Percentiles rank a stretch among this genome's conserved stretches.
Evolutionary conservation across 805 yeast species (phyloP).

Genomic region (Kuraishia floccosa): DNA sequence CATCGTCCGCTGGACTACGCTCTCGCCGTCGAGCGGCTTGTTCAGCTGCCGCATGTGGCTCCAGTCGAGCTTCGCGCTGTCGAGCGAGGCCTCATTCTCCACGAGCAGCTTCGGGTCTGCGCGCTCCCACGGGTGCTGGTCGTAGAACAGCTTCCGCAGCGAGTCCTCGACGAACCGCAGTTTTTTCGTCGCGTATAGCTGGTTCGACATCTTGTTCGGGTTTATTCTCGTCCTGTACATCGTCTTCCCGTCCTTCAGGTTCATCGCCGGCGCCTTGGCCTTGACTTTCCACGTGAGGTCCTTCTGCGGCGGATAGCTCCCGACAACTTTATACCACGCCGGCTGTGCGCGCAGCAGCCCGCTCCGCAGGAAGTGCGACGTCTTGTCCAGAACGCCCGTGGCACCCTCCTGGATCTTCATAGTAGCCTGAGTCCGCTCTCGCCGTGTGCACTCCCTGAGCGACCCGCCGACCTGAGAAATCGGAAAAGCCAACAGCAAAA

Average conservation of each 20-base stretch:
- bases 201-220: conserved; percentile 21
- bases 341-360: conserved; percentile 70
- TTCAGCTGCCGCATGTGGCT: conserved; percentile 57
- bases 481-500: too few species aligned
- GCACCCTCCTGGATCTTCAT: conserved; percentile 77
- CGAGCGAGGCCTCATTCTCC: conserved; percentile 56
- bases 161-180: conserved; percentile 65
- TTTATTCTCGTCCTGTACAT: conserved; percentile 36
- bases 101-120: conserved; percentile 79
- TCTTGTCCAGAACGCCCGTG: conserved; percentile 64
- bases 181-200: conserved; percentile 39
- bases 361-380: conserved; percentile 62
- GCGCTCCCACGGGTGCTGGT: conserved; percentile 97
- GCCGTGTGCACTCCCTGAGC: too few species aligned
- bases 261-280: conserved; percentile 9
- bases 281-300: conserved; percentile 33
- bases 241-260: conserved; percentile 8
- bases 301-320: conserved; percentile 68
- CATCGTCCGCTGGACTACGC: conserved; percentile 66
- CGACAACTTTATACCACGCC: conserved; percentile 82
- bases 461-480: too few species aligned
- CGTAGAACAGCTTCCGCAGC: conserved; percentile 69
- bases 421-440: too few species aligned
- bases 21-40: conserved; percentile 81
- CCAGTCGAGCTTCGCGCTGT: conserved; percentile 57